phyloP scores from a whole-genome alignment of 306 rosid genomes.

The Astragalus membranaceus region DNA sequence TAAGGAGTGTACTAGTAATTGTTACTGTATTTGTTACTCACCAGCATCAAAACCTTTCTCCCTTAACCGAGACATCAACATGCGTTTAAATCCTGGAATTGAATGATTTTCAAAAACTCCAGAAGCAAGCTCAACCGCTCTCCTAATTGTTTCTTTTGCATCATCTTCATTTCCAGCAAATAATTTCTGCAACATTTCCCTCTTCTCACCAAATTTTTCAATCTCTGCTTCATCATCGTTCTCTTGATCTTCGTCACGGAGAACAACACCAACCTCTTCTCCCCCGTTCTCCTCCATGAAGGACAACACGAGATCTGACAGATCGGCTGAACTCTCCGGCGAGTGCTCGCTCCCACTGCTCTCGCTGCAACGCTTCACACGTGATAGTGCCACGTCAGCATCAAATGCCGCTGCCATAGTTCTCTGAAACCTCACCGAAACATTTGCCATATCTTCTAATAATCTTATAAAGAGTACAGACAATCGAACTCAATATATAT shows the following conservation, averaged over 20 bases:
- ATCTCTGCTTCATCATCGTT: neutral
- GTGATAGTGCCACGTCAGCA: slow-evolving; percentile 36
- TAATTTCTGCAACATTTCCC: slow-evolving; percentile 26
- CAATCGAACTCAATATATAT: neutral
- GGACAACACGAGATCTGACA: slow-evolving; percentile 70
- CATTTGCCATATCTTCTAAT: slow-evolving; percentile 16
- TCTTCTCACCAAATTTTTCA: slow-evolving; percentile 33
- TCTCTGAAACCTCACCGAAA: slow-evolving; percentile 43
- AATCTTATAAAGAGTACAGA: neutral
- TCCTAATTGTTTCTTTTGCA: slow-evolving; percentile 29
- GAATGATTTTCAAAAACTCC: slow-evolving; percentile 20
- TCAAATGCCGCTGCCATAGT: slow-evolving; percentile 66
- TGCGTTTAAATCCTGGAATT: slow-evolving; percentile 45
- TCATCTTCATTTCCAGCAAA: slow-evolving; percentile 14
- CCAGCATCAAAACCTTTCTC: slow-evolving; percentile 81
- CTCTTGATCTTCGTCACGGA: neutral
- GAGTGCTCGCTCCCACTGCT: slow-evolving; percentile 92
- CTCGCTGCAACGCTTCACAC: slow-evolving; percentile 51
- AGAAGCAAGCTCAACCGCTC: slow-evolving; percentile 35
- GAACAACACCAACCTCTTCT: neutral
- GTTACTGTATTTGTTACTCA: slow-evolving; percentile 32
- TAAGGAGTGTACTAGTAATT: too few species aligned
- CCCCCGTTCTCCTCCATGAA: slow-evolving; percentile 53
- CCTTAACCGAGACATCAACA: slow-evolving; percentile 56
- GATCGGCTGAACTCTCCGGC: slow-evolving; percentile 45